A percentile compares a stretch with the other conserved stretches of the same genome.
Evolutionary conservation across 2,329 filamentous ascomycete species (phyloP).

Genomic region (Pestalotiopsis sp.): DNA sequence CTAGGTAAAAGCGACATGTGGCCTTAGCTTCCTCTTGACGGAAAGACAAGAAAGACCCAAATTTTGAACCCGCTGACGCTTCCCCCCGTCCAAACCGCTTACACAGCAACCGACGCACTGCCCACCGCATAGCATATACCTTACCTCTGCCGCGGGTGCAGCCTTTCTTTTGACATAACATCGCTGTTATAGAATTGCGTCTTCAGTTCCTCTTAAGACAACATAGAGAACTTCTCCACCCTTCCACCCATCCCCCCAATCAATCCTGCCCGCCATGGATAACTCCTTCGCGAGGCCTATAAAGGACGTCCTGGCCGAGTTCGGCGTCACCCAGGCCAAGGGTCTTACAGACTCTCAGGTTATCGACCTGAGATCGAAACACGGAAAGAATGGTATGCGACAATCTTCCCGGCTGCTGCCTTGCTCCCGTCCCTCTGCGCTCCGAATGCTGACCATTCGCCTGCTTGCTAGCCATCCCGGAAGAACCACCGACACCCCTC

Average conservation of each 20-base stretch:
- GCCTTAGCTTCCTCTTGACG: not conserved
- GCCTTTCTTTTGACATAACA: not conserved
- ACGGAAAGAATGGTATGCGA: conserved; percentile 66
- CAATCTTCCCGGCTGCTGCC: not conserved
- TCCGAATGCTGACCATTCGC: conserved; percentile 8
- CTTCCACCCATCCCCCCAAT: conserved; percentile 13
- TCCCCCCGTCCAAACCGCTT: not conserved
- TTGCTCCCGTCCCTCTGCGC: not conserved
- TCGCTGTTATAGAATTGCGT: conserved; percentile 2
- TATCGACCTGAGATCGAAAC: conserved; percentile 52
- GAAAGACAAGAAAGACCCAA: not conserved
- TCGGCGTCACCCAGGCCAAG: conserved; percentile 54
- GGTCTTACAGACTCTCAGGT: conserved; percentile 65
- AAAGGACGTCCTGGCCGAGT: conserved; percentile 59
- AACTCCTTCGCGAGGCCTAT: conserved; percentile 61
- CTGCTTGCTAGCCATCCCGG: conserved; percentile 56
- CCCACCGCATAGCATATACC: not conserved
- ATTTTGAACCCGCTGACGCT: not conserved
- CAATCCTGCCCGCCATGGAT: conserved; percentile 50
- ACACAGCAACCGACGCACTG: not conserved
- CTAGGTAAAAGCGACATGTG: not conserved
- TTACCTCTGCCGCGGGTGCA: not conserved
- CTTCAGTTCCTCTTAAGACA: conserved; percentile 16
- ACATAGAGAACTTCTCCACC: conserved; percentile 11
- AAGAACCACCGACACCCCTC: conserved; percentile 92